Percentiles rank a stretch among this genome's conserved stretches.
phyloP scores from a whole-genome alignment of 352 stramenopile genomes.

The Phytophthora pisi region DNA sequence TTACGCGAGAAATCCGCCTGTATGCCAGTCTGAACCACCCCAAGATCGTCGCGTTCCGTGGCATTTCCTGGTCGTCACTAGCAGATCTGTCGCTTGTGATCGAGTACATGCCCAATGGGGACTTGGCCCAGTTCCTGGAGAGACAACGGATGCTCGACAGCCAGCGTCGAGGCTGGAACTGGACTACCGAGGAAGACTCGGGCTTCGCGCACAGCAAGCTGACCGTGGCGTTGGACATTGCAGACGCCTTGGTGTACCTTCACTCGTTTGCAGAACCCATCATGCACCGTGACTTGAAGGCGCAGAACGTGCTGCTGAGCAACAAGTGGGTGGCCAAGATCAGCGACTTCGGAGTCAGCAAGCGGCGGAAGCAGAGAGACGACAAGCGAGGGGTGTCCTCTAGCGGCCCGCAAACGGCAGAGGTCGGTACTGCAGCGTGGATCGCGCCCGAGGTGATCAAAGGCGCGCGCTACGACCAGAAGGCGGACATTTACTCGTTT shows the following conservation, averaged over 20 bases:
- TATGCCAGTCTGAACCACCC: slow-evolving; percentile 51
- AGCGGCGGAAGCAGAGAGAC: slow-evolving; percentile 29
- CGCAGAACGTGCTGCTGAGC: slow-evolving; percentile 61
- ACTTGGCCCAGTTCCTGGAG: slow-evolving; percentile 40
- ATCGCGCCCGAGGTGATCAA: slow-evolving; percentile 64
- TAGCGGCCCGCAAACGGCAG: slow-evolving; percentile 37
- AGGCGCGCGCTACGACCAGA: slow-evolving; percentile 49
- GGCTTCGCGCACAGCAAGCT: slow-evolving; percentile 38
- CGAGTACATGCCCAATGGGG: slow-evolving; percentile 58
- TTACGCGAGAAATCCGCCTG: slow-evolving; percentile 60
- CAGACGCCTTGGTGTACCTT: slow-evolving; percentile 47
- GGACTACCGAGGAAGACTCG: slow-evolving; percentile 29
- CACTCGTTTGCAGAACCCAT: slow-evolving; percentile 47
- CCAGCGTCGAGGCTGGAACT: slow-evolving; percentile 40
- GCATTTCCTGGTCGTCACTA: slow-evolving; percentile 53
- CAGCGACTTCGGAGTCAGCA: slow-evolving; percentile 67
- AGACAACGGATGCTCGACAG: slow-evolving; percentile 35
- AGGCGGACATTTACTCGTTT: slow-evolving; percentile 67
- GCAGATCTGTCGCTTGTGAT: slow-evolving; percentile 51
- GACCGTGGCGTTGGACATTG: slow-evolving; percentile 42
- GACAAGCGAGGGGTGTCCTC: slow-evolving; percentile 21
- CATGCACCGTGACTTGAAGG: slow-evolving; percentile 67
- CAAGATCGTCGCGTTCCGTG: slow-evolving; percentile 56
- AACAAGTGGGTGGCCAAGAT: slow-evolving; percentile 56
- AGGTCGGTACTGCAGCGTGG: slow-evolving; percentile 62